Conservation (phyloP, 176 grass and related monocot genomes). For the Melocanna baccifera region DNA sequence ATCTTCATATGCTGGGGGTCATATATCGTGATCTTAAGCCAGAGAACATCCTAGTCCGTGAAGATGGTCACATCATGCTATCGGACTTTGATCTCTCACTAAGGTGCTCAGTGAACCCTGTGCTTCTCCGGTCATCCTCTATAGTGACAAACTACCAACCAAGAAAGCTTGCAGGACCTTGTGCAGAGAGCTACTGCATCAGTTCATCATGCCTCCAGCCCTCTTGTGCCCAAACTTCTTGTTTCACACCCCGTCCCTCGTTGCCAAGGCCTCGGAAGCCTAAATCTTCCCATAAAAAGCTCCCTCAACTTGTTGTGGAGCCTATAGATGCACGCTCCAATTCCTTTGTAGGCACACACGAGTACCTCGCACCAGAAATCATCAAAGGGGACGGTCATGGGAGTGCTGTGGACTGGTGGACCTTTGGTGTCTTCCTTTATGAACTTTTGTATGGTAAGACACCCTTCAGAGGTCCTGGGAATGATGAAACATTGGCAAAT, state of each 20-base stretch:
- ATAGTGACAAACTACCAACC: slow-evolving; percentile 37
- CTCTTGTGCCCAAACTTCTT: slow-evolving; percentile 67
- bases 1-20: slow-evolving; percentile 78
- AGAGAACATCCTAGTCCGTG: slow-evolving; percentile 73
- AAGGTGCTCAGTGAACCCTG: slow-evolving; percentile 61
- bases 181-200: slow-evolving; percentile 69
- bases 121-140: slow-evolving; percentile 59
- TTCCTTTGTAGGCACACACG: slow-evolving; percentile 75
- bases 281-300: slow-evolving; percentile 44
- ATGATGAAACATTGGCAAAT: slow-evolving; percentile 73
- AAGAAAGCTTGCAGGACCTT: slow-evolving; percentile 54
- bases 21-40: slow-evolving; percentile 81
- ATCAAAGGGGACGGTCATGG: slow-evolving; percentile 81
- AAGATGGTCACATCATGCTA: slow-evolving; percentile 79
- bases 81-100: slow-evolving; percentile 75
- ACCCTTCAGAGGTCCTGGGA: slow-evolving; percentile 64
- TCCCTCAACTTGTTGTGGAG: slow-evolving; percentile 69
- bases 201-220: slow-evolving; percentile 62
- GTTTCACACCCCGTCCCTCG: slow-evolving; percentile 56
- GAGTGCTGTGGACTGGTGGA: slow-evolving; percentile 83
- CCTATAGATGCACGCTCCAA: slow-evolving; percentile 64
- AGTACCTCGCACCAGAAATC: slow-evolving; percentile 76
- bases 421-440: slow-evolving; percentile 67
- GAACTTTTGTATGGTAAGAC: slow-evolving; percentile 71
- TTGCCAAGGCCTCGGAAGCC: slow-evolving; percentile 52